Percentiles rank a stretch among this genome's conserved stretches.
phyloP scores from a whole-genome alignment of 768 basidiomycete genomes.

The Podaxis sp. region DNA sequence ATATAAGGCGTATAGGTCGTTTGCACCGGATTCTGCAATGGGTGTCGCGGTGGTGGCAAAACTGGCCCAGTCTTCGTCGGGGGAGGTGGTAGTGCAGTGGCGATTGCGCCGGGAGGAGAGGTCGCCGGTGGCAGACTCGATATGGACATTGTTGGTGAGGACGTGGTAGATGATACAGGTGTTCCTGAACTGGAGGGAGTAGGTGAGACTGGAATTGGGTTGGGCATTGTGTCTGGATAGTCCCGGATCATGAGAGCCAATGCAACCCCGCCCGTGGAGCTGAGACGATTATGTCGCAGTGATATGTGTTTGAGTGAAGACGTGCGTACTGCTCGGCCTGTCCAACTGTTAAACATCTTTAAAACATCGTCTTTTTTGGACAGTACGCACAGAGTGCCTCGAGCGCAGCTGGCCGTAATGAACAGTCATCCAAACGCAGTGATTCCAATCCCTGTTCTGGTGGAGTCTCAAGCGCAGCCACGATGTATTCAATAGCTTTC shows the following conservation, averaged over 20 bases:
- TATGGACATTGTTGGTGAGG: conserved; percentile 36
- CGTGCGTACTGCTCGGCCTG: conserved; percentile 81
- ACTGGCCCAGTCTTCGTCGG: conserved; percentile 18
- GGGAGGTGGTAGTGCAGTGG: conserved; percentile 24
- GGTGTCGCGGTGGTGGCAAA: conserved; percentile 61
- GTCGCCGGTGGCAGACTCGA: conserved; percentile 29
- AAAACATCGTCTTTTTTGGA: neutral
- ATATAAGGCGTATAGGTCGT: conserved; percentile 14
- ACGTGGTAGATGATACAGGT: conserved; percentile 34
- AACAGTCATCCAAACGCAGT: conserved; percentile 87
- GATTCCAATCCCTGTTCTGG: conserved; percentile 67
- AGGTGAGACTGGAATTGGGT: conserved; percentile 27
- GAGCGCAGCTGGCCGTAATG: conserved; percentile 67
- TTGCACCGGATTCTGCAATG: conserved; percentile 45
- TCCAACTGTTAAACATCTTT: neutral
- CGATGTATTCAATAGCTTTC: conserved; percentile 79
- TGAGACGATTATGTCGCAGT: conserved; percentile 85
- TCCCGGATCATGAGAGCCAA: conserved; percentile 96
- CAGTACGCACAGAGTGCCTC: conserved; percentile 73
- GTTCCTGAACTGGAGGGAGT: conserved; percentile 28
- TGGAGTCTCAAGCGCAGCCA: conserved; percentile 58
- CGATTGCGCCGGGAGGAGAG: conserved; percentile 30
- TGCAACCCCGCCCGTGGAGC: conserved; percentile 81
- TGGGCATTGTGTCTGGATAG: conserved; percentile 78
- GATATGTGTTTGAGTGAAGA: conserved; percentile 89